Percentiles rank a stretch among this genome's conserved stretches.
Conservation (phyloP, 129 eudicot genomes). For the Flaveria linearis region DNA sequence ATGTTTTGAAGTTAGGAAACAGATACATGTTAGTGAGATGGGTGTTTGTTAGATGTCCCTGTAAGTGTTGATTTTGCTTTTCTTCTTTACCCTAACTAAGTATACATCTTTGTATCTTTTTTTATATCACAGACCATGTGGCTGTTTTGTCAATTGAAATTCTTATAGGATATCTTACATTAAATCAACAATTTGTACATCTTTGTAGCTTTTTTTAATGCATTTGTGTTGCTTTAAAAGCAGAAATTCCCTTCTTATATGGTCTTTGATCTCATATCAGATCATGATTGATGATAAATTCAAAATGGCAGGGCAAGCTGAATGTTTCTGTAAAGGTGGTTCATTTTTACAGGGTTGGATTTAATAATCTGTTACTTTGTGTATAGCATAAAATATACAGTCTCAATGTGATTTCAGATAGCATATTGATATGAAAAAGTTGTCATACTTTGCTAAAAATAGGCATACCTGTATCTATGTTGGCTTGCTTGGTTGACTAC, state of each 20-base stretch:
- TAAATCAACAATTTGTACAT: too few relatives aligned
- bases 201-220: too few relatives aligned
- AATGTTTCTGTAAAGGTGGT: too few relatives aligned
- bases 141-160: not conserved
- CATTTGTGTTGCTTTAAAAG: too few relatives aligned
- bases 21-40: not conserved
- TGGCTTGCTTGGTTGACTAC: too few relatives aligned
- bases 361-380: not conserved
- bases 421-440: constrained; percentile 1
- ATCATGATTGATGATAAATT: too few relatives aligned
- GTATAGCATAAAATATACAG: not conserved
- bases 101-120: too few relatives aligned
- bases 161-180: too few relatives aligned
- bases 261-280: too few relatives aligned
- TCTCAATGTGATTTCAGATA: not conserved
- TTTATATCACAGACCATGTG: not conserved
- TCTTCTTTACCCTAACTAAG: not conserved
- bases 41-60: constrained; percentile 3
- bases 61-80: not conserved
- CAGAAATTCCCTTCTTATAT: too few relatives aligned
- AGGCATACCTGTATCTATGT: too few relatives aligned
- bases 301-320: too few relatives aligned
- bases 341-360: not conserved
- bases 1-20: not conserved
- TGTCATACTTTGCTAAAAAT: not conserved